These are phyloP conservation scores for Verticillium klebahnii DNA, from an alignment of 2,329 filamentous ascomycete genomes.

Conservation along the genomic window DNA sequence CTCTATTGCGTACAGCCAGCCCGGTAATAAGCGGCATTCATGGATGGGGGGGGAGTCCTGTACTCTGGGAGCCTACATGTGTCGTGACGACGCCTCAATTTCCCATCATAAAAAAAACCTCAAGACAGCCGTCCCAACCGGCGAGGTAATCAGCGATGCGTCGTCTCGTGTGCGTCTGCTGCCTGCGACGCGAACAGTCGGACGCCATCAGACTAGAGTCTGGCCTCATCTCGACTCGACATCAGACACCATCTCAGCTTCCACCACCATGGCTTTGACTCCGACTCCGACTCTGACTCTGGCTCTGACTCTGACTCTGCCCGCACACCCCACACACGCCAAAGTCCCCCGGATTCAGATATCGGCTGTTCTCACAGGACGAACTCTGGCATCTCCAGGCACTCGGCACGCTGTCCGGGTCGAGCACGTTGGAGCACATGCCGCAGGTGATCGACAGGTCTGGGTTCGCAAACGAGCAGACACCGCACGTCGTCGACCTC, in stretches of 20 bases:
- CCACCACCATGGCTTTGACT: too few species aligned
- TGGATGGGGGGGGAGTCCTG: background rate
- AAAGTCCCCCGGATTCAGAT: slow-evolving; percentile 65
- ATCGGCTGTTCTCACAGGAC: slow-evolving; percentile 51
- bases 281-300: background rate
- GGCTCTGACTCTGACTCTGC: slow-evolving; percentile 21
- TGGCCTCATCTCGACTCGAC: background rate
- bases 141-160: background rate
- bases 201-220: background rate
- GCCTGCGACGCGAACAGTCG: background rate
- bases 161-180: background rate
- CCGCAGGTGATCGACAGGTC: slow-evolving; percentile 52
- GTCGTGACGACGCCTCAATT: background rate
- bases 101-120: background rate
- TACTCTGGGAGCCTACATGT: background rate
- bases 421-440: slow-evolving; percentile 67
- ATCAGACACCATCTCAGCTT: background rate
- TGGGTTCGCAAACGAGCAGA: slow-evolving; percentile 67
- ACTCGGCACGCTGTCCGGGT: slow-evolving; percentile 42
- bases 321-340: slow-evolving; percentile 69
- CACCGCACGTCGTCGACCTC: slow-evolving; percentile 36
- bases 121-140: background rate
- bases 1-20: background rate
- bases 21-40: background rate
- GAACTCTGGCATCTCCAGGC: slow-evolving; percentile 61